Conservation (phyloP, 2,329 filamentous ascomycete species). For the Metarhizium guizhouense region DNA sequence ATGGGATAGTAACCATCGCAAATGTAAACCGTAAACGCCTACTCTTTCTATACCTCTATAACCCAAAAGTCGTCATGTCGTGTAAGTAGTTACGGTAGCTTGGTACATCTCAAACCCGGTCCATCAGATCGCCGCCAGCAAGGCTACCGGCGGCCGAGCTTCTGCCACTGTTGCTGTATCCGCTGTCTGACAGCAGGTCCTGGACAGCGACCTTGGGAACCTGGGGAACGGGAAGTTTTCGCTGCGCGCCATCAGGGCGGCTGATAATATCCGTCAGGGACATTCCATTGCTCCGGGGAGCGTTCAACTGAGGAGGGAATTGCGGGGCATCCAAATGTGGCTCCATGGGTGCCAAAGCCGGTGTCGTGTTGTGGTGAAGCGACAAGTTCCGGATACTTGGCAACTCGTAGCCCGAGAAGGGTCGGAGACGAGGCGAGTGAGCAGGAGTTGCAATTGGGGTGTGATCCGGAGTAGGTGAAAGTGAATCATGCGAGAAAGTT, state of each 20-base stretch:
- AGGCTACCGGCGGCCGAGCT: slow-evolving; percentile 73
- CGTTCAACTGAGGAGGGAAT: slow-evolving; percentile 37
- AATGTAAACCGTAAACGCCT: slow-evolving; percentile 25
- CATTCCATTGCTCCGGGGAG: slow-evolving; percentile 53
- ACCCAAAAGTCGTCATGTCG: slow-evolving; percentile 28
- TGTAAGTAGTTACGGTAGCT: slow-evolving; percentile 19
- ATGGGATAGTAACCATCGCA: slow-evolving; percentile 6
- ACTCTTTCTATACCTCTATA: slow-evolving; percentile 31
- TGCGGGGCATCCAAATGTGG: slow-evolving; percentile 39
- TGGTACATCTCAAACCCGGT: slow-evolving; percentile 33
- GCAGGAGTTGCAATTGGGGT: slow-evolving; percentile 97
- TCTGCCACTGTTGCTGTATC: slow-evolving; percentile 63
- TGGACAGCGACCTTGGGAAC: slow-evolving; percentile 84
- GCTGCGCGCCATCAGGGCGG: slow-evolving; percentile 73
- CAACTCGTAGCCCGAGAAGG: slow-evolving; percentile 69
- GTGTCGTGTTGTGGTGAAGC: slow-evolving; percentile 42
- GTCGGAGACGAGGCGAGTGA: slow-evolving; percentile 83
- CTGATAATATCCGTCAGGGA: slow-evolving; percentile 90
- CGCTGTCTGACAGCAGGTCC: slow-evolving; percentile 64
- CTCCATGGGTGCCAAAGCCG: slow-evolving; percentile 50
- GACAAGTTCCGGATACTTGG: slow-evolving; percentile 68
- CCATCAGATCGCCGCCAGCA: slow-evolving; percentile 60
- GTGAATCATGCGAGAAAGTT: slow-evolving; percentile 91
- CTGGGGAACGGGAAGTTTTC: slow-evolving; percentile 86
- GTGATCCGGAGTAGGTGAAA: slow-evolving; percentile 92